Evolutionary conservation across 306 rosid species (phyloP).

Genomic region (Sechiopsis laciniata): DNA sequence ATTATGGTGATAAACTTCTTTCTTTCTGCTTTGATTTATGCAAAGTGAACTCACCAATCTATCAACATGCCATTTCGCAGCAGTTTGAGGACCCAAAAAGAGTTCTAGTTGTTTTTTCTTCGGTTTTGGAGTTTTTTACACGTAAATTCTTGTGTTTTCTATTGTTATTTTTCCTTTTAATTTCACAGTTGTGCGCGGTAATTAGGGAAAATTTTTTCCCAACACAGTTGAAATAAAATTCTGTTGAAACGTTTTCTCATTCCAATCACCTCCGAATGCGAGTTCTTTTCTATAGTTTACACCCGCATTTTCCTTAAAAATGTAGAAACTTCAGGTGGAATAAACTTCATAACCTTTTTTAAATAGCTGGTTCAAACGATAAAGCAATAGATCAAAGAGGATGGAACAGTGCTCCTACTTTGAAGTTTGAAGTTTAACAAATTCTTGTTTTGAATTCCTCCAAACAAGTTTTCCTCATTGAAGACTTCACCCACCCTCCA

Average conservation of each 20-base stretch:
- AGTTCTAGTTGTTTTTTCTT: too few species aligned
- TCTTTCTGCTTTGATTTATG: background rate
- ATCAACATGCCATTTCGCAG: background rate
- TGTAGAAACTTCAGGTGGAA: background rate
- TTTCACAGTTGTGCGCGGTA: too few species aligned
- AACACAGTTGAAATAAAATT: background rate
- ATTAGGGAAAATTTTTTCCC: too few species aligned
- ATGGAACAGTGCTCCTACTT: background rate
- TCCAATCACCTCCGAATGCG: background rate
- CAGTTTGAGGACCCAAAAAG: background rate
- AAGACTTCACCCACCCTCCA: constrained; percentile 42
- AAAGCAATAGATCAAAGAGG: constrained; percentile 3
- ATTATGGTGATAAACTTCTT: background rate
- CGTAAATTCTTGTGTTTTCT: too few species aligned
- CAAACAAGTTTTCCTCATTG: constrained; percentile 51
- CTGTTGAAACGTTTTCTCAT: background rate
- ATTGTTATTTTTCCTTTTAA: too few species aligned
- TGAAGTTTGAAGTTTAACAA: constrained; percentile 45
- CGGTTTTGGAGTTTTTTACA: too few species aligned
- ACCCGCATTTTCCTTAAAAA: background rate
- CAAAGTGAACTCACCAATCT: background rate
- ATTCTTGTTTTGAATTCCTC: constrained; percentile 50
- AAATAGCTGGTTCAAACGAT: background rate
- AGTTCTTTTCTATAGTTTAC: background rate
- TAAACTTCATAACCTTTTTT: too few species aligned